Base-by-base conservation (phyloP, 2,329 filamentous ascomycete genomes). In the Colletotrichum spinosum region DNA sequence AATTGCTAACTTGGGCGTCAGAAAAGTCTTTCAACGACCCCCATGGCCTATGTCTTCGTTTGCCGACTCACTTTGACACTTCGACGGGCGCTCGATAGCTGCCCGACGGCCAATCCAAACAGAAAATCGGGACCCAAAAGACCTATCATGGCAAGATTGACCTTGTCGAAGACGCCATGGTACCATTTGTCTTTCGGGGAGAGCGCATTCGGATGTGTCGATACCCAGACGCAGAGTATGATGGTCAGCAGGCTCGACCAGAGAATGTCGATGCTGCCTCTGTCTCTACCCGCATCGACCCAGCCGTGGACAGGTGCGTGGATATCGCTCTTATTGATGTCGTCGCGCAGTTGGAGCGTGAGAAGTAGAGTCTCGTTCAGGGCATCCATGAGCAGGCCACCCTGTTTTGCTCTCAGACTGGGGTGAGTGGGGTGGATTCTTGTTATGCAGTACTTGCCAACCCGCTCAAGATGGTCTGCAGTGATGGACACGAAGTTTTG, bases 231-330 rank as follows among this genome's bases (percentile, higher is more conserved):
- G 67, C 79, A 82, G 0, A 83, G 73, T 6, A 79, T 70, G 8
- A 81, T 79, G 1, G 81, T 83, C 17, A 79, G 55, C 2, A 71
- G 49, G 56, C 76, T 79, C 33, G 73, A 75, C 70, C 72, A 79
- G 1, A 82, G 60, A 39, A 83, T 79, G 55, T 80, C 77, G 25
- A 78, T 68, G 2, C 75, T 79, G 4, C 81, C 80, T 50, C 81
- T 73, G 11, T 74, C 72, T 57, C 74, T 69, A 7, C 78, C 75
- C 17, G 72, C 70, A 7, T 69, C 63, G 4, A 77, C 73, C 80
- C 79, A 51, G 25, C 25, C 25, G 25, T 25, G 4, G 25, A 25
- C 25, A 25, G 25, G 25, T 17, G 17, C 17, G 17, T 17, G 17
- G 17, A 17, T 17, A 2, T 17, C 17, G 17, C 17, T 17, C 17